Conservation (phyloP, 768 basidiomycete species). For the Rhizopogon vesiculosus region DNA sequence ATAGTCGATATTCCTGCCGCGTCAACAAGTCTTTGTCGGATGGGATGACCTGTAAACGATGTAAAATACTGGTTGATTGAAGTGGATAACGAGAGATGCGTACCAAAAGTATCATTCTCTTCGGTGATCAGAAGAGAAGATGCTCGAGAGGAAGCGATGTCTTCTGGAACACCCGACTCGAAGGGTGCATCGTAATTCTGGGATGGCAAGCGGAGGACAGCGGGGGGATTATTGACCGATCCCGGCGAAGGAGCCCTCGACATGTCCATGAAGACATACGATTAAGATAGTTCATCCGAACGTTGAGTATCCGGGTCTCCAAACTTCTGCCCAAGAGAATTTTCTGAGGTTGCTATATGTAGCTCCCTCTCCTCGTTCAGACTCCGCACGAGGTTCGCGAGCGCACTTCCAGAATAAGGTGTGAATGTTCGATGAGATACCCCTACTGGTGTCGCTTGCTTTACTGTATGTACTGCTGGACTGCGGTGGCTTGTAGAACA, state of each 20-base stretch:
- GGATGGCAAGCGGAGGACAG: conserved; percentile 4
- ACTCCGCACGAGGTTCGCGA: conserved; percentile 35
- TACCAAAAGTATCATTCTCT: conserved; percentile 29
- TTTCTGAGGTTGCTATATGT: conserved; percentile 10
- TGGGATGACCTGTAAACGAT: conserved; percentile 15
- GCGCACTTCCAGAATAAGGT: conserved; percentile 28
- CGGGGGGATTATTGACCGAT: conserved; percentile 5
- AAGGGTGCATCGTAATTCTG: conserved; percentile 1
- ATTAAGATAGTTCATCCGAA: conserved; percentile 10
- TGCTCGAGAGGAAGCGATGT: conserved; percentile 18
- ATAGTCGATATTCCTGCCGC: conserved; percentile 9
- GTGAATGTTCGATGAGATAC: conserved; percentile 25
- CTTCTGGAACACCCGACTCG: conserved; percentile 16
- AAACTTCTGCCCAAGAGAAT: conserved; percentile 8
- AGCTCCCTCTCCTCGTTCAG: conserved; percentile 31
- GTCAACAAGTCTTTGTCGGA: conserved; percentile 18
- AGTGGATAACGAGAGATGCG: not conserved
- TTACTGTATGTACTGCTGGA: conserved; percentile 1
- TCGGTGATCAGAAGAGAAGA: conserved; percentile 14
- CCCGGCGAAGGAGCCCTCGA: conserved; percentile 9
- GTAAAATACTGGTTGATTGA: not conserved
- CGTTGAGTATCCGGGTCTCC: conserved; percentile 3
- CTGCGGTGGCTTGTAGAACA: conserved; percentile 56
- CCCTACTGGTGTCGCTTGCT: conserved; percentile 3
- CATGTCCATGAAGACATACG: conserved; percentile 15